Base-by-base conservation (phyloP, 1,284 basidiomycete species). In the Cutaneotrichosporon mucoides region DNA sequence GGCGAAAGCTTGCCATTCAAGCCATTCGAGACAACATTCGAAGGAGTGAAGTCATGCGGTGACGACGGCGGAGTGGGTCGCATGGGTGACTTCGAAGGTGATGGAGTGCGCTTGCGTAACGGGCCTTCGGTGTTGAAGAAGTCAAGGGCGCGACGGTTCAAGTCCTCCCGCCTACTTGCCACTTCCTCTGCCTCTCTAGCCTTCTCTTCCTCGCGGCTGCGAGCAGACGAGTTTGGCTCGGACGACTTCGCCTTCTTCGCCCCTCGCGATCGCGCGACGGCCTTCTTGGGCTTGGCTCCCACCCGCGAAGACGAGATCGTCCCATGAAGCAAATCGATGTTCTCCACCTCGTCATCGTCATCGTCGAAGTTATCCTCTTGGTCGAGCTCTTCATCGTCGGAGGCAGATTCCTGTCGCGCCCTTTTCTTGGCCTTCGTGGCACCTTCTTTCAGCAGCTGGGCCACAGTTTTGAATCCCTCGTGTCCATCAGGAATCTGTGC, bases 401-500 rank as follows among this genome's bases (percentile, higher is more conserved):
- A 41, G 1, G 50, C 53, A 8, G 37, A 42, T 57, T 16, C 48
- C 34, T 13, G 47, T 38, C 15, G 70, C 63, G 46, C 65, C 47
- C 65, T 48, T 47, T 63, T 55, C 57, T 51, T 41, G 50, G 24
- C 34, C n/a, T 56, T 59, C 60, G 63, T 64, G 10, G 65, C 65
- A 3, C 59, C 56, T 4, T 65, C 66, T 34, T 65, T 61, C 15
- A 77, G 59, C 15, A 78, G 66, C 24, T 72, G 70, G 9, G 71
- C 65, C 1, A 79, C 79, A 24, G 60, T 67, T 35, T 72, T 70
- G 65, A 80, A 80, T 5, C 79, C 78, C 5, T 61, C 62, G 3
- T 58, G 38, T 1, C 66, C 74, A 3, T 76, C 73, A 0, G 79
- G 79, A 0, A 79, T 66, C 34, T 71, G 66, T 51, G 71, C 65